Evolutionary conservation across 148 eudicot species (phyloP), one percentile per base, ranked within the genome.

Genomic region (Dianthus caryophyllus): DNA sequence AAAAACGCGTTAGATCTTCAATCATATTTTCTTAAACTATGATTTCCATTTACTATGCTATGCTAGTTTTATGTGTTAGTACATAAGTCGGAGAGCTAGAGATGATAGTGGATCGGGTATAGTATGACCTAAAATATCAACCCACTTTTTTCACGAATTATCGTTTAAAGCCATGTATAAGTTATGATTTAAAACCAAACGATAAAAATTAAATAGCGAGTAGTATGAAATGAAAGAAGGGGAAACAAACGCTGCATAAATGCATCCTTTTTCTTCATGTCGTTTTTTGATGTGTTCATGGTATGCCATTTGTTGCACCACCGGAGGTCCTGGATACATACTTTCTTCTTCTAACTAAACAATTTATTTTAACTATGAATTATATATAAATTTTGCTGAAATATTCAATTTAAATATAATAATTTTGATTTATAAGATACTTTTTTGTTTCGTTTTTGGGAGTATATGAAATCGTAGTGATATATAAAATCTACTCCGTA

Each of bases 181-280:
- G 5, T 41, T 13, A 9, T 41, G 44, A 41, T 6, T 9, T 13
- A 41, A n/a, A 41, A 41, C 44, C 44, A 41, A 41, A 4, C 12
- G 10, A 41, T 12, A 33, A 66, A 49, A 66, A 2, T 33, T 5
- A 59, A 33, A n/a, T 17, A 31, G 27, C 21, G 13, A 6, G 57
- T 14, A 17, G 2, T 30, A 25, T 29, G 15, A 8, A 27, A 61
- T n/a, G 4, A 52, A 26, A 29, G 26, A 8, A 12, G 64, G 6
- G 21, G 52, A 51, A 25, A 64, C 75, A 39, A 6, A 71, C 75
- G 54, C 53, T 52, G 75, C 75, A 64, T 71, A 71, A 4, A 71
- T 15, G 63, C 68, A 71, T 71, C 75, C 75, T 43, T 55, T 64
- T 29, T 71, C 75, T 20, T 64, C 63, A 44, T 64, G 75, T 20